Conservation (phyloP, 768 basidiomycete species). For the Dacryopinax spathularia region DNA sequence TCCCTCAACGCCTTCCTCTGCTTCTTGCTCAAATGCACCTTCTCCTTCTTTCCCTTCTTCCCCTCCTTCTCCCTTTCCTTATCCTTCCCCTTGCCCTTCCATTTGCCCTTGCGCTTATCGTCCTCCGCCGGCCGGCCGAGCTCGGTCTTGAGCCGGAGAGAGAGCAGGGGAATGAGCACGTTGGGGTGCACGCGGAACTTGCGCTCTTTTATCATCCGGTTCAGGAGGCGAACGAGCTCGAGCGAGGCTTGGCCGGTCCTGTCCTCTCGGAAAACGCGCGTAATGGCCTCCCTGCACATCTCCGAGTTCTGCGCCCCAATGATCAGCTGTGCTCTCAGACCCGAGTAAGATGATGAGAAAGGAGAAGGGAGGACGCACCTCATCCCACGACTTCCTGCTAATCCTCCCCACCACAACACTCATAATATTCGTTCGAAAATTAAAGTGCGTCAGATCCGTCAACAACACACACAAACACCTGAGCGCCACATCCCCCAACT, state of each 20-base stretch:
- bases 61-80: constrained; percentile 30
- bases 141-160: constrained; percentile 77
- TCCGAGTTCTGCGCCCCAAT: constrained; percentile 52
- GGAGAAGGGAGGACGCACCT: constrained; percentile 36
- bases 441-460: constrained; percentile 82
- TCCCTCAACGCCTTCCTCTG: constrained; percentile 73
- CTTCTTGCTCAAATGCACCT: constrained; percentile 84
- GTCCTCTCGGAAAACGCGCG: constrained; percentile 72
- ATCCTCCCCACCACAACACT: constrained; percentile 67
- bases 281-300: constrained; percentile 66
- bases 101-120: constrained; percentile 38
- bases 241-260: constrained; percentile 66
- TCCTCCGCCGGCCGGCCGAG: constrained; percentile 61
- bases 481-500: constrained; percentile 53
- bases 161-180: constrained; percentile 68
- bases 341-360: not conserved
- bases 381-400: constrained; percentile 79
- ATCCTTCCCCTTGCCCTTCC: constrained; percentile 23
- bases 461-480: constrained; percentile 80
- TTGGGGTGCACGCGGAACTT: constrained; percentile 81
- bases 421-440: constrained; percentile 88
- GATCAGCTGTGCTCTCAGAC: constrained; percentile 5
- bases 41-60: constrained; percentile 45
- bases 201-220: constrained; percentile 91
- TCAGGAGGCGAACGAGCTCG: constrained; percentile 76